These are phyloP conservation scores for Euclidium syriacum DNA, from an alignment of 345 rosid genomes.

Conservation along the genomic window DNA sequence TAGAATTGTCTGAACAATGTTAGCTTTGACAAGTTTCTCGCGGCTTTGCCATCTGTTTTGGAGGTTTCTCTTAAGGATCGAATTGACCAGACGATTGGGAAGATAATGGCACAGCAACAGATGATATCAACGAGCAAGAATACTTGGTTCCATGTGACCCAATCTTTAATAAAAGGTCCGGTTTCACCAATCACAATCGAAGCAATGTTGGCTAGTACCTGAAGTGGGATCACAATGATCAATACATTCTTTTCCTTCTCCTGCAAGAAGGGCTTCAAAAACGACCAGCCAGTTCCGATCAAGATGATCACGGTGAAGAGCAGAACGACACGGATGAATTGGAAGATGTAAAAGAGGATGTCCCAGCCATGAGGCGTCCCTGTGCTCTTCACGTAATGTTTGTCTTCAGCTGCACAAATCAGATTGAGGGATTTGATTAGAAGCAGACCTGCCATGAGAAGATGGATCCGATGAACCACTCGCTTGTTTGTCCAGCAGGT, in stretches of 20 bases:
- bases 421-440: constrained; percentile 82
- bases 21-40: constrained; percentile 79
- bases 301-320: constrained; percentile 87
- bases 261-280: constrained; percentile 86
- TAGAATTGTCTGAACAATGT: constrained; percentile 86
- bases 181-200: constrained; percentile 90
- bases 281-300: constrained; percentile 99
- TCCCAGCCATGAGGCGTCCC: constrained; percentile 99
- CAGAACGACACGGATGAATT: constrained; percentile 75
- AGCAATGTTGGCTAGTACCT: constrained; percentile 88
- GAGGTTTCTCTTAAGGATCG: constrained; percentile 80
- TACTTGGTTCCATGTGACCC: constrained; percentile 95
- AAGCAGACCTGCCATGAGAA: constrained; percentile 70
- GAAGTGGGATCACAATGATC: constrained; percentile 94
- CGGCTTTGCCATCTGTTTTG: constrained; percentile 92
- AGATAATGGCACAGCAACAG: constrained; percentile 91
- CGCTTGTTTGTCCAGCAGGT: constrained; percentile 39
- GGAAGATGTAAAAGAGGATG: constrained; percentile 80
- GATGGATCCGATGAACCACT: constrained; percentile 79
- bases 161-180: constrained; percentile 81
- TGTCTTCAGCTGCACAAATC: constrained; percentile 88
- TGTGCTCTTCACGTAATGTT: constrained; percentile 73
- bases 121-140: constrained; percentile 81
- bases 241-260: constrained; percentile 96
- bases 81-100: constrained; percentile 97